Conservation (phyloP, 2,329 filamentous ascomycete genomes). For the Cercospora sp. region DNA sequence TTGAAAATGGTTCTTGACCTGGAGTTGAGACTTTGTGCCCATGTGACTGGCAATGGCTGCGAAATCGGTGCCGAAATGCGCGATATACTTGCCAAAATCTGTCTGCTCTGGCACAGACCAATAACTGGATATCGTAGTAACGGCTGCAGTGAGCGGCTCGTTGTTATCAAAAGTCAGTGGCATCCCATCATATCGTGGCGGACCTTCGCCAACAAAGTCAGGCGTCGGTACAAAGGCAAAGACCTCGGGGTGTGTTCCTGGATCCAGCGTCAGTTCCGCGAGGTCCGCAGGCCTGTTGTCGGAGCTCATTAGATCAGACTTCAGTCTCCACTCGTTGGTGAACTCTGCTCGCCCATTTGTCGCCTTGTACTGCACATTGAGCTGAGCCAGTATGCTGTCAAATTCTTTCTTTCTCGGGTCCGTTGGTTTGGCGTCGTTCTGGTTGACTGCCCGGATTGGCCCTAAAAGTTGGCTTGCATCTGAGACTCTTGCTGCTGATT, state of each 20-base stretch:
- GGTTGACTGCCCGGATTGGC: too few species aligned
- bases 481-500: not conserved
- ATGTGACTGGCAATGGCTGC: slow-evolving; percentile 72
- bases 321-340: not conserved
- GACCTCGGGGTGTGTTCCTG: not conserved
- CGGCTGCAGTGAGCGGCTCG: not conserved
- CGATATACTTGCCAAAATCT: slow-evolving; percentile 71
- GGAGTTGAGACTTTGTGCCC: slow-evolving; percentile 79
- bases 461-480: not conserved
- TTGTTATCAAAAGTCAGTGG: not conserved
- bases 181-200: not conserved
- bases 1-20: slow-evolving; percentile 64
- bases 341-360: not conserved
- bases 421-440: not conserved
- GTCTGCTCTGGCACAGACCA: slow-evolving; percentile 82
- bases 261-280: not conserved
- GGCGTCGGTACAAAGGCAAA: too few species aligned
- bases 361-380: not conserved
- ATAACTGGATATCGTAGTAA: slow-evolving; percentile 62
- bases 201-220: not conserved
- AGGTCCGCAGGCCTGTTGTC: not conserved
- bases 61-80: slow-evolving; percentile 79
- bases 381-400: not conserved
- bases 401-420: not conserved
- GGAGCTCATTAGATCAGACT: not conserved